Evolutionary conservation across 169 alveolate species (phyloP).

Genomic region (Cyclospora cayetanensis): DNA sequence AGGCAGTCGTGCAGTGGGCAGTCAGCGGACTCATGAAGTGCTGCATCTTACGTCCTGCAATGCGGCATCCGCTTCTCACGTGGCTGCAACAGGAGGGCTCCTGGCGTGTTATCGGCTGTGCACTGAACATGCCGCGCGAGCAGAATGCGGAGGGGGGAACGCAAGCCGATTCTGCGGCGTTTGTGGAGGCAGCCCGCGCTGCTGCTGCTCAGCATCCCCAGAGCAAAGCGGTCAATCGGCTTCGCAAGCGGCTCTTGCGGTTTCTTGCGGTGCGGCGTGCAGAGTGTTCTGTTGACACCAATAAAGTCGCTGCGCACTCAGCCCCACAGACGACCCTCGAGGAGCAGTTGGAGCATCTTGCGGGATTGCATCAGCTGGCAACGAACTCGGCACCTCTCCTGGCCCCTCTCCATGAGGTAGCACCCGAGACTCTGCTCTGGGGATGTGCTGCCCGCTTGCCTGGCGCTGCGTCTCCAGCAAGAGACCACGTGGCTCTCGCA

Average conservation of each 20-base stretch:
- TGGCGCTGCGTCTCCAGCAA: background rate
- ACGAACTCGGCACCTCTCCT: background rate
- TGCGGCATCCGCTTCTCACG: background rate
- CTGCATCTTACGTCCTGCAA: background rate
- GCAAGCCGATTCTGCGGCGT: background rate
- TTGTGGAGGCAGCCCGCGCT: slow-evolving; percentile 15
- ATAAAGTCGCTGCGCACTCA: background rate
- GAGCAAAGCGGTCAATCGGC: slow-evolving; percentile 10
- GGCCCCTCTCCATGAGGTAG: background rate
- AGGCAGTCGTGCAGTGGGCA: slow-evolving; percentile 3
- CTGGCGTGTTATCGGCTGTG: slow-evolving; percentile 41
- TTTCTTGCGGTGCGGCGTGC: background rate
- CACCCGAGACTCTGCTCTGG: background rate
- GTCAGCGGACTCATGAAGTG: slow-evolving; percentile 45
- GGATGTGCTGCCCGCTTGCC: slow-evolving; percentile 15
- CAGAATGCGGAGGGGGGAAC: background rate
- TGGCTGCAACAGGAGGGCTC: slow-evolving; percentile 39
- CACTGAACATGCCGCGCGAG: slow-evolving; percentile 39
- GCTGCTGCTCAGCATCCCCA: slow-evolving; percentile 29
- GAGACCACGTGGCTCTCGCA: background rate
- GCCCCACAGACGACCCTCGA: background rate
- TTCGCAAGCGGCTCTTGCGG: slow-evolving; percentile 20
- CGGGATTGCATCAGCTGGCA: background rate
- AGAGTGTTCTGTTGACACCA: background rate
- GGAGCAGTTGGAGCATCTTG: background rate